Base-by-base conservation (phyloP, 164 flowering plant species). In the Platanus orientalis region DNA sequence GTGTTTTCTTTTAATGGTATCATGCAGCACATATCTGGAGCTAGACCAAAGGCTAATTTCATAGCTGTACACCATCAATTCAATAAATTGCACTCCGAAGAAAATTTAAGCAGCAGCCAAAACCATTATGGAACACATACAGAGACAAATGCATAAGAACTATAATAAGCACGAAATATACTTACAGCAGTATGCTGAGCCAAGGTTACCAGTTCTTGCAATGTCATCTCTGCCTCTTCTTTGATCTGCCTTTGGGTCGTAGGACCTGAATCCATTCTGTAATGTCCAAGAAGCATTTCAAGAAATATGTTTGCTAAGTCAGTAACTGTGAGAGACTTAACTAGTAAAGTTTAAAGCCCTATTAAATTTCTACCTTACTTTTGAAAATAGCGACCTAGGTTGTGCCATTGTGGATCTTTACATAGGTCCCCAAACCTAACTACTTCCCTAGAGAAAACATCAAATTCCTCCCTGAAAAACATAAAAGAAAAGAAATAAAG, bases 331-430 rank as follows among this genome's bases (percentile, higher is more conserved):
- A 64, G 54, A 11, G 63, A 68, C 48, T 21, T 30, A 57, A 58
- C 14, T 48, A 30, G 47, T 39, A 27, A 19, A 34, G 1, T 21
- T 7, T 60, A 32, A 57, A 16, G 14, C 62, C 51, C n/a, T 42
- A 32, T 28, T 30, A 62, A 36, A 17, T 16, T 47, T 11, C 49
- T 44, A 28, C 16, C 74, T 70, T 73, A 80, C 84, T 64, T 76
- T 45, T 42, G 47, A 45, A 86, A 84, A 59, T 51, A 79, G 17
- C 85, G 75, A 48, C 69, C 84, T n/a, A 86, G 73, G 58, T 80
- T 78, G 71, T 86, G 91, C 88, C 86, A 86, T 58, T 80, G 85
- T 44, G 88, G 85, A 32, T 86, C 87, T 71, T 79, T 86, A 68
- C 91, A 86, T 40, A 74, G 57, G 66, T 82, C 69, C 45, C 91